These are phyloP conservation scores for Kazachstania taianensis DNA, from an alignment of 805 yeast genomes.

Conservation along the genomic window DNA sequence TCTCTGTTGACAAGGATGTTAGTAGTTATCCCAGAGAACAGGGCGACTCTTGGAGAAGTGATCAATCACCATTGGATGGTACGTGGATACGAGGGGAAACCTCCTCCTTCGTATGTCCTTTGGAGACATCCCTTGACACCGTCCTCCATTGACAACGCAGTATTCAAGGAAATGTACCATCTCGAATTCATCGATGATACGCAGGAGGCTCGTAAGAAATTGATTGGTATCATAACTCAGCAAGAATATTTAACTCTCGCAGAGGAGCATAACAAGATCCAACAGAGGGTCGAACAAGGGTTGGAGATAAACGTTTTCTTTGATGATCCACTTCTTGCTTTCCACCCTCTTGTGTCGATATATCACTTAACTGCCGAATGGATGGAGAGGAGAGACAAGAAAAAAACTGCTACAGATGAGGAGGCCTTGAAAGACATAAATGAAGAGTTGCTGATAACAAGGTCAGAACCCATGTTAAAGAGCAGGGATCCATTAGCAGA, in stretches of 20 bases:
- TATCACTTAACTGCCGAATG: slow-evolving; percentile 84
- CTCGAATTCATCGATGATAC: slow-evolving; percentile 63
- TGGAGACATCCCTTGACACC: slow-evolving; percentile 53
- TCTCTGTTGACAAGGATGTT: slow-evolving; percentile 77
- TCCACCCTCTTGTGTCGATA: slow-evolving; percentile 79
- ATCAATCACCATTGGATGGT: slow-evolving; percentile 90
- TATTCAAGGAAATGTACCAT: slow-evolving; percentile 62
- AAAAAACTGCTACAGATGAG: neutral
- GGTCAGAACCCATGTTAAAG: slow-evolving; percentile 1
- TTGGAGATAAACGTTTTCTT: slow-evolving; percentile 8
- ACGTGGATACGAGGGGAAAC: slow-evolving; percentile 63
- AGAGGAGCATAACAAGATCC: slow-evolving; percentile 1
- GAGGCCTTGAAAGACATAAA: neutral
- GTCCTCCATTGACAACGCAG: slow-evolving; percentile 36
- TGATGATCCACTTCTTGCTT: slow-evolving; percentile 73
- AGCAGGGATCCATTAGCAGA: neutral
- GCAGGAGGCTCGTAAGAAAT: slow-evolving; percentile 42
- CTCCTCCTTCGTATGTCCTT: slow-evolving; percentile 58
- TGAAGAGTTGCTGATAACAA: slow-evolving; percentile 1
- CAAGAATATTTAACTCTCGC: slow-evolving; percentile 40
- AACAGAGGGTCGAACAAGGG: neutral
- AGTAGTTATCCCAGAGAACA: slow-evolving; percentile 73
- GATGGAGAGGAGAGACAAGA: slow-evolving; percentile 32
- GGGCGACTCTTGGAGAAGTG: slow-evolving; percentile 73
- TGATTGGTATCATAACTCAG: slow-evolving; percentile 50